Base-by-base conservation (phyloP, 2,329 filamentous ascomycete genomes). In the Trichophaea hybrida region DNA sequence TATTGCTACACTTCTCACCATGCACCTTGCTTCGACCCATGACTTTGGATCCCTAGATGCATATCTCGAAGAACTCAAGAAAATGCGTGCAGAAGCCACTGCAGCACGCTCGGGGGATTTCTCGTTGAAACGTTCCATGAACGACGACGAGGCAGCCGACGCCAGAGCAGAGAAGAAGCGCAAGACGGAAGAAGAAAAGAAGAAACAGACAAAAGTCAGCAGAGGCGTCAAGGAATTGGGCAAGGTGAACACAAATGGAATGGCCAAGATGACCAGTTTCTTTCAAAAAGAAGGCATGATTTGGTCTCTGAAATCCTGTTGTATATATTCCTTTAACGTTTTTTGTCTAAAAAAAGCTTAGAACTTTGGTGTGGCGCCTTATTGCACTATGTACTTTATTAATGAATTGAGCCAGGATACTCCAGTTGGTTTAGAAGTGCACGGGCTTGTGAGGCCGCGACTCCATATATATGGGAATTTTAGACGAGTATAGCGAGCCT, bases 221-320 rank as follows among this genome's bases (percentile, higher is more conserved):
- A 78, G 82, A 33, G 90, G 82, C 0, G 81, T 96, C 1, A 84
- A 83, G 70, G 80, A 90, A 52, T 71, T 98, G 69, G 86, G 86
- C 71, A 98, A 97, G 74, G 91, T 90, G 52, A 86, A 97, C 73
- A 90, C 85, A 0, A 81, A 74, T 24, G 93, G 93, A 1, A 98
- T 98, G 93, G 93, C 86, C 78, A 98, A 97, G 76, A 80, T 98
- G 80, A 95, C 87, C 70, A 80, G 84, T 63, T 98, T 98, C 74
- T 98, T n/a, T 72, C 24, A 82, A 82, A 61, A 94, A 91, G 74
- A 74, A 74, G 51, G 51, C 59, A 13, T 54, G n/a, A 38, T 15
- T 13, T 17, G 48, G 48, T 51, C 48, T 51, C 24, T 24, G 24
- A 24, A 24, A 24, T 24, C 24, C 24, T 44, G 40, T 44, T 44